Base-by-base conservation (phyloP, 2,329 filamentous ascomycete genomes). In the Phoma sp. region DNA sequence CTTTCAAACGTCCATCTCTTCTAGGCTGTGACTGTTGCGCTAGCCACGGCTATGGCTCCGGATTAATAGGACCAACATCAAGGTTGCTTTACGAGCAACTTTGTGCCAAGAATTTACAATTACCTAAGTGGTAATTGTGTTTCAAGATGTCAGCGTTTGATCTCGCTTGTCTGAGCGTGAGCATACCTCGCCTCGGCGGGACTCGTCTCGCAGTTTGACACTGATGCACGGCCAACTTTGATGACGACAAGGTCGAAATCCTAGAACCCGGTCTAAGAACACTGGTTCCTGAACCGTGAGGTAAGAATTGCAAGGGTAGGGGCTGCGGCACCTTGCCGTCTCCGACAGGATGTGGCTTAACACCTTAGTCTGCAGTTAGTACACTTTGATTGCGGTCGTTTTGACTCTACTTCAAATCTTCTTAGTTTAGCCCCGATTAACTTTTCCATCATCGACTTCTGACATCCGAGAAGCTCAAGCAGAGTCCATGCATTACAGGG, bases 1-100 rank as follows among this genome's bases (percentile, higher is more conserved):
- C 11, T 42, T 18, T 46, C 46, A 55, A 55, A 55, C 52, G 11
- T 38, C 37, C 37, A 50, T 38, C 25, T 50, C 25, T 41, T 55
- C 46, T 9, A 55, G 42, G 42, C 22, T 49, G 46, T 40, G 27
- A 10, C 41, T 22, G 23, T 9, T 27, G 35, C 45, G 14, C 41
- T 50, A 55, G 46, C 14, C 30, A 49, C 35, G 35, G 35, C 24
- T 29, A 29, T 29, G 27, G 6, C 24, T 54, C 52, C 30, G 46
- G 40, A 8, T 30, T n/a, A 37, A 37, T 33, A 33, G 39, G 14
- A 45, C 24, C 13, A 29, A 45, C 13, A 23, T 48, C 35, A 40
- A 55, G 30, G 41, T 30, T 46, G 37, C 52, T 41, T 14, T 29
- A 27, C 18, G 7, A 35, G 41, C 24, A 30, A 33, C 23, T 29